These are phyloP conservation scores for Chytridiales sp. DNA, from an alignment of 371 early-diverging fungal genomes.

Conservation along the genomic window DNA sequence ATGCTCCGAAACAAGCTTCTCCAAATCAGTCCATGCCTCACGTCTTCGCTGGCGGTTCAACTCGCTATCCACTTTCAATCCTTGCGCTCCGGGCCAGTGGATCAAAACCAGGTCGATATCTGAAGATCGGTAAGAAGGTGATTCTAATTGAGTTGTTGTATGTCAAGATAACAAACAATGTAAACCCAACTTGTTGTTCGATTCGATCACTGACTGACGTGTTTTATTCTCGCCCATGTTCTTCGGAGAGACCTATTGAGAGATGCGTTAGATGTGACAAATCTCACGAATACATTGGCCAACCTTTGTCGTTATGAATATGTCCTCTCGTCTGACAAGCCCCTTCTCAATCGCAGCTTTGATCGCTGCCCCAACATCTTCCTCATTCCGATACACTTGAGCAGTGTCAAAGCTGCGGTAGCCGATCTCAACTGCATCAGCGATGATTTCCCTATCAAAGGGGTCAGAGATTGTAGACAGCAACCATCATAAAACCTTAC, in stretches of 20 bases:
- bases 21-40: constrained; percentile 72
- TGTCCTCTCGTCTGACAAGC: constrained; percentile 68
- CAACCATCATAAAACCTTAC: too few species aligned
- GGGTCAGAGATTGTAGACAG: too few species aligned
- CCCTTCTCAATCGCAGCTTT: constrained; percentile 58
- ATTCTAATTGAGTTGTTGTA: neutral
- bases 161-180: neutral
- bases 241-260: constrained; percentile 59
- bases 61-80: constrained; percentile 44
- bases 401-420: constrained; percentile 82
- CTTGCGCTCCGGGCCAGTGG: constrained; percentile 84
- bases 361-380: constrained; percentile 69
- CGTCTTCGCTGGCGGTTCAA: constrained; percentile 44
- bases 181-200: constrained; percentile 44
- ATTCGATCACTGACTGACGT: constrained; percentile 54
- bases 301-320: constrained; percentile 95
- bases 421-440: constrained; percentile 27
- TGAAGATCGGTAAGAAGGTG: neutral
- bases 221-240: constrained; percentile 73
- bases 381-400: constrained; percentile 79
- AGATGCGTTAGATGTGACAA: neutral
- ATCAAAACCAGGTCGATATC: constrained; percentile 85
- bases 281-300: constrained; percentile 46
- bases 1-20: constrained; percentile 48
- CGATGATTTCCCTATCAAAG: too few species aligned